These are phyloP conservation scores for Trichoderma sp. DNA, from an alignment of 2,329 filamentous ascomycete genomes.

Conservation along the genomic window DNA sequence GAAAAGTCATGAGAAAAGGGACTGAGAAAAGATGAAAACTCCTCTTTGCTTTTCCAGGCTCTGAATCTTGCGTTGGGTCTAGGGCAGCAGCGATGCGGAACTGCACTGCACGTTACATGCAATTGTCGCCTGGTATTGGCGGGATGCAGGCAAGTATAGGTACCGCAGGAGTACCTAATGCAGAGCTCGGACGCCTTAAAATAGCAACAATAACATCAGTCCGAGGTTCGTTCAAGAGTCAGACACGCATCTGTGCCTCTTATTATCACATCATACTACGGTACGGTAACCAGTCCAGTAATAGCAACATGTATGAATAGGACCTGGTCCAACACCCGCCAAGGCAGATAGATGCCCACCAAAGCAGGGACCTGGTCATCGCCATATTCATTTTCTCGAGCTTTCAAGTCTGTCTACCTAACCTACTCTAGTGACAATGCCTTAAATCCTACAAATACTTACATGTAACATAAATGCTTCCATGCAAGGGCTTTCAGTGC, in stretches of 20 bases:
- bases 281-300: neutral
- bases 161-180: neutral
- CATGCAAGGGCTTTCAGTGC: neutral
- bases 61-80: neutral
- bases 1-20: neutral
- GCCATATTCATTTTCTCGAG: neutral
- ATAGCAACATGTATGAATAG: neutral
- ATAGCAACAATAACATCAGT: neutral
- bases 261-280: neutral
- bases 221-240: neutral
- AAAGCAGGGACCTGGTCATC: neutral
- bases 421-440: neutral
- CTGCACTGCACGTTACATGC: neutral
- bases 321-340: neutral
- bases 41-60: neutral
- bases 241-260: neutral
- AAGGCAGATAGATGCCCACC: neutral
- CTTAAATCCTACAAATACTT: neutral
- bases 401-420: neutral
- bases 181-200: conserved; percentile 8
- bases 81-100: neutral
- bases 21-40: neutral
- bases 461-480: neutral
- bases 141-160: neutral
- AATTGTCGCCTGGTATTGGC: neutral